These are phyloP conservation scores for Penicillium paxilli DNA, from an alignment of 495 filamentous ascomycete species.

Conservation along the genomic window DNA sequence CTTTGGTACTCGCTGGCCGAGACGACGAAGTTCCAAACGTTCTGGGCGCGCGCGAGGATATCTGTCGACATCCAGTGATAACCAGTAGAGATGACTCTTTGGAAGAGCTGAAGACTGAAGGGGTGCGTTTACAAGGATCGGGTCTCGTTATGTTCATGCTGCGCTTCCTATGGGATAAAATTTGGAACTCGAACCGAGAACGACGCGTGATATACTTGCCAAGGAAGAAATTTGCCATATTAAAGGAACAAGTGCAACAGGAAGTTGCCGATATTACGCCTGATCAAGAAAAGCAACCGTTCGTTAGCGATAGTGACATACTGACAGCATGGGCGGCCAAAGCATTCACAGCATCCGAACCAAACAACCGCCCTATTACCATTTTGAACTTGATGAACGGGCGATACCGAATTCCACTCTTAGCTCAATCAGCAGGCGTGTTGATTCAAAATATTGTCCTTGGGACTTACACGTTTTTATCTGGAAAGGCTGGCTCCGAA, in stretches of 20 bases:
- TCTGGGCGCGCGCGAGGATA: slow-evolving; percentile 17
- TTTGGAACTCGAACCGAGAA: slow-evolving; percentile 7
- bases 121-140: slow-evolving; percentile 3
- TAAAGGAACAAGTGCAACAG: background rate
- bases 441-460: slow-evolving; percentile 22
- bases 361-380: slow-evolving; percentile 8
- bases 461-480: slow-evolving; percentile 17
- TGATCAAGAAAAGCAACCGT: background rate
- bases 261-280: background rate
- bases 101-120: slow-evolving; percentile 6
- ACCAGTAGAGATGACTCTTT: background rate
- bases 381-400: slow-evolving; percentile 13
- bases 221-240: background rate
- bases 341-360: slow-evolving; percentile 5
- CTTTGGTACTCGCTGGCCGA: slow-evolving; percentile 14
- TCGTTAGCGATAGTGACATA: slow-evolving; percentile 17
- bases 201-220: slow-evolving; percentile 11
- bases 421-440: slow-evolving; percentile 7
- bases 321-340: slow-evolving; percentile 14
- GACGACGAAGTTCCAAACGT: slow-evolving; percentile 19
- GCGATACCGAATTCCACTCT: slow-evolving; percentile 8
- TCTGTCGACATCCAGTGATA: slow-evolving; percentile 4
- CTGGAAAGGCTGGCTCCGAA: background rate
- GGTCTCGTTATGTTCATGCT: slow-evolving; percentile 5
- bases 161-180: slow-evolving; percentile 13